Evolutionary conservation across 2,329 filamentous ascomycete genomes (phyloP), one percentile per base, ranked within the genome.

Genomic region (Aspergillus hiratsukae): DNA sequence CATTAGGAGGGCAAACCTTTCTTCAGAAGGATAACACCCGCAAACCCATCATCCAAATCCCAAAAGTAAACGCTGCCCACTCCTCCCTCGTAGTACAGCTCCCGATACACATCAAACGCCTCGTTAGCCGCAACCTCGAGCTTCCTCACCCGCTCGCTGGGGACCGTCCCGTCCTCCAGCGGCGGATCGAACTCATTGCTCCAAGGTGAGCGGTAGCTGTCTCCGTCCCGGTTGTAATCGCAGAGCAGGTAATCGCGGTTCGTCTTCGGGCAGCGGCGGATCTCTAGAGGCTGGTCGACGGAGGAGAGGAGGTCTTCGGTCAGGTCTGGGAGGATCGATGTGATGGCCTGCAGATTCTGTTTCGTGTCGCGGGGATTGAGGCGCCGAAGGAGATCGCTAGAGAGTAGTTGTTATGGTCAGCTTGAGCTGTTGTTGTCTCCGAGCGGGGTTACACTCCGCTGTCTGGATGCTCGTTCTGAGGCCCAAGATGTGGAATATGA

Each of bases 151-250:
- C 91, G 82, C 75, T 97, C 94, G 67, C 89, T 93, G 0, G 93
- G 93, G 11, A 95, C 85, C 1, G 91, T 90, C 1, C 91, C 90
- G 71, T 96, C 92, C 50, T 89, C 87, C 58, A 96, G 83, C 14
- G 91, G 89, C 19, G 93, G 94, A 73, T 97, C 91, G 75, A 99
- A 99, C 76, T 96, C 89, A 78, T 97, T 97, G 78, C 88, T 94
- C 94, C 94, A 99, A n/a, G 94, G 94, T 63, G 90, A 96, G 61
- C 94, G 89, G 83, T 96, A 96, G 77, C 89, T 95, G 79, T 97
- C 93, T 61, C 94, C 94, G 77, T 99, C 94, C 63, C 94, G 92
- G 83, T 99, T 99, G 83, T 99, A 99, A 83, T 99, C 94, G 82
- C 94, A 99, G 69, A 97, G 89, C 52, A 99, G 86, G 80, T 96